phyloP scores from a whole-genome alignment of 2,329 filamentous ascomycete species.

The Blastomyces gilchristii region DNA sequence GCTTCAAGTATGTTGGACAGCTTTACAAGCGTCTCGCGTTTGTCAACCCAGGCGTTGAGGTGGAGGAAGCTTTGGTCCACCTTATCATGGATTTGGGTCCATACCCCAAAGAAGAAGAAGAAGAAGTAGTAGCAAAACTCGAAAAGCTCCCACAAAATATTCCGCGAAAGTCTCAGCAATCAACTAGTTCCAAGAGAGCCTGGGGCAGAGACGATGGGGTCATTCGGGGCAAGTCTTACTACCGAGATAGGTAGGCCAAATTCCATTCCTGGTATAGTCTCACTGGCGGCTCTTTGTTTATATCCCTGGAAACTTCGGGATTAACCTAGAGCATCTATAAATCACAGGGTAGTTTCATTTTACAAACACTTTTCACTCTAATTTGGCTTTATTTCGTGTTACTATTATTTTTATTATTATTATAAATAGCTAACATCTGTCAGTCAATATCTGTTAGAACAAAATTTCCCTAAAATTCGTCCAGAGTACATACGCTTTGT shows the following conservation, averaged over 20 bases:
- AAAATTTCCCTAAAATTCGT: not conserved
- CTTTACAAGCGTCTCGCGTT: slow-evolving; percentile 25
- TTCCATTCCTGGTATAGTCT: slow-evolving; percentile 3
- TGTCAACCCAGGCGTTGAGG: not conserved
- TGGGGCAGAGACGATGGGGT: slow-evolving; percentile 17
- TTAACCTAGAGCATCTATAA: too few species aligned
- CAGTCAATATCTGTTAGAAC: slow-evolving; percentile 23
- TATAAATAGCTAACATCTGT: slow-evolving; percentile 6
- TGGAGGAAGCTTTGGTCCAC: slow-evolving; percentile 31
- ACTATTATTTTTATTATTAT: not conserved
- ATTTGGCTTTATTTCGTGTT: not conserved
- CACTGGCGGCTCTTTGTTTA: slow-evolving; percentile 11
- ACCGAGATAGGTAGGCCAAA: slow-evolving; percentile 19
- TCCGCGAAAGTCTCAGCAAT: slow-evolving; percentile 17
- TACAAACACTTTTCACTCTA: not conserved
- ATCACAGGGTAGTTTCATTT: not conserved
- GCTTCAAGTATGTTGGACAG: slow-evolving; percentile 30
- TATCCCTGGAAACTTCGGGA: not conserved
- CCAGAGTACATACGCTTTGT: slow-evolving; percentile 1
- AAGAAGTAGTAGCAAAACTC: slow-evolving; percentile 23
- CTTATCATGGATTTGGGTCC: slow-evolving; percentile 30
- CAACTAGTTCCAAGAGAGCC: slow-evolving; percentile 25
- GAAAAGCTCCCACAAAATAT: slow-evolving; percentile 22
- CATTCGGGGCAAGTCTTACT: slow-evolving; percentile 19
- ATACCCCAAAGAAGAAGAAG: slow-evolving; percentile 37